phyloP scores from a whole-genome alignment of 306 rosid species.

The Gastrolobium villosum region DNA sequence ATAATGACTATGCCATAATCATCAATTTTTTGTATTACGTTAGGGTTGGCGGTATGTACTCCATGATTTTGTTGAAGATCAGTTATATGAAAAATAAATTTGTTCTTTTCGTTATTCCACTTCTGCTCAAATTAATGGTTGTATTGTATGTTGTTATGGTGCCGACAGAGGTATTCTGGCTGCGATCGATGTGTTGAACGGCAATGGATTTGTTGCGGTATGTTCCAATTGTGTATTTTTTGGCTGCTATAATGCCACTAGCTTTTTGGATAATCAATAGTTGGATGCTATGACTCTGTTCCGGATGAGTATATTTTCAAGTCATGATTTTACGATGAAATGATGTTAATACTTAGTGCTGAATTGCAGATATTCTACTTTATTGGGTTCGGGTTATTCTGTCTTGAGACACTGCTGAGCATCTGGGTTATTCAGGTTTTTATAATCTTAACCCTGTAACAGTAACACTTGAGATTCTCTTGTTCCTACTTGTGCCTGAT shows the following conservation, averaged over 20 bases:
- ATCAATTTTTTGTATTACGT: slow-evolving; percentile 26
- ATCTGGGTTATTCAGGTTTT: slow-evolving; percentile 97
- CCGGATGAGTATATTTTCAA: not conserved
- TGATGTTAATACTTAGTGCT: slow-evolving; percentile 45
- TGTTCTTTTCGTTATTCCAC: not conserved
- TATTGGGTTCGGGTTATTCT: slow-evolving; percentile 78
- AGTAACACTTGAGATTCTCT: slow-evolving; percentile 34
- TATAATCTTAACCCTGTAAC: slow-evolving; percentile 20
- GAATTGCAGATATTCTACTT: slow-evolving; percentile 82
- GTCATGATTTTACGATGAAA: slow-evolving; percentile 34
- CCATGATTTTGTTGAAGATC: slow-evolving; percentile 32
- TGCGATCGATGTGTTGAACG: slow-evolving; percentile 70
- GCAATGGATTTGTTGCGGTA: slow-evolving; percentile 70
- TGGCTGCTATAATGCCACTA: slow-evolving; percentile 31
- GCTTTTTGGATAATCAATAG: slow-evolving; percentile 34
- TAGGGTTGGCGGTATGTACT: slow-evolving; percentile 10
- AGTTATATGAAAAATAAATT: not conserved
- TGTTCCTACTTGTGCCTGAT: slow-evolving; percentile 7
- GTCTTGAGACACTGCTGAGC: slow-evolving; percentile 82
- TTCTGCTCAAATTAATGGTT: slow-evolving; percentile 50
- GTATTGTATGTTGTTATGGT: slow-evolving; percentile 44
- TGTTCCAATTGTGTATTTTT: slow-evolving; percentile 46
- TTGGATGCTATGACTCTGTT: slow-evolving; percentile 9
- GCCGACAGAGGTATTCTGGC: slow-evolving; percentile 87
- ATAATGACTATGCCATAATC: slow-evolving; percentile 15